These are phyloP conservation scores for Sungouiozyma intestinalis DNA, from an alignment of 805 yeast genomes.

Conservation along the genomic window DNA sequence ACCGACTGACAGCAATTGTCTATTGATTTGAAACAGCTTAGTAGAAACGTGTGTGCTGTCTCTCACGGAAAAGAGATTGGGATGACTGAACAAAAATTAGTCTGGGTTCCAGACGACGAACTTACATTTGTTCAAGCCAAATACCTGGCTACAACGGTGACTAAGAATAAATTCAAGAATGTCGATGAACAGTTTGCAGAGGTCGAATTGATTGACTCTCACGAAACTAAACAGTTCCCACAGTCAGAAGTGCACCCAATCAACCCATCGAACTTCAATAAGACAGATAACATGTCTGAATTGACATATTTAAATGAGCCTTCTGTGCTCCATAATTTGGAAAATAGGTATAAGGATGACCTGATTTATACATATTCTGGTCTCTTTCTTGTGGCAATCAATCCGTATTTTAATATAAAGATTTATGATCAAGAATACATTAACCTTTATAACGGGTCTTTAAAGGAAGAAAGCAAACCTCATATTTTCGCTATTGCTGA, in stretches of 20 bases:
- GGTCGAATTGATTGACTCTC: conserved; percentile 10
- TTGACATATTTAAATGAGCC: conserved; percentile 91
- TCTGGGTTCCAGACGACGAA: conserved; percentile 27
- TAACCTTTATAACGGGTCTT: conserved; percentile 41
- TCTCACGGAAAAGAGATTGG: too few species aligned
- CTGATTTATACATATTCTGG: conserved; percentile 91
- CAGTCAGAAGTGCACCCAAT: conserved; percentile 37
- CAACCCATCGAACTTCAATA: conserved; percentile 84
- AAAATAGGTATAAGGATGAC: conserved; percentile 66
- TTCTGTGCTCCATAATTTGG: conserved; percentile 79
- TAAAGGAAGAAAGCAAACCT: conserved; percentile 48
- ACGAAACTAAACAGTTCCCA: conserved; percentile 10
- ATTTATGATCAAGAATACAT: conserved; percentile 57
- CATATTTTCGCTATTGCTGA: conserved; percentile 90
- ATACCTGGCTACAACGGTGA: conserved; percentile 10
- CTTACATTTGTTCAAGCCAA: conserved; percentile 23
- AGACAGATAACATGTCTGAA: conserved; percentile 91
- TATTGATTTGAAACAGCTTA: too few species aligned
- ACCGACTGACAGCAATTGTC: too few species aligned
- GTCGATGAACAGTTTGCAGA: conserved; percentile 11
- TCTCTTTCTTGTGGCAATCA: conserved; percentile 85
- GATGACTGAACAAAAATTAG: conserved; percentile 4
- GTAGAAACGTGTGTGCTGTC: too few species aligned
- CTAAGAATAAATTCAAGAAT: conserved; percentile 15
- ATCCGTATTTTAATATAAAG: conserved; percentile 72